Evolutionary conservation across 768 basidiomycete genomes (phyloP), one percentile per base, ranked within the genome.

Genomic region (Favolaschia claudopus): DNA sequence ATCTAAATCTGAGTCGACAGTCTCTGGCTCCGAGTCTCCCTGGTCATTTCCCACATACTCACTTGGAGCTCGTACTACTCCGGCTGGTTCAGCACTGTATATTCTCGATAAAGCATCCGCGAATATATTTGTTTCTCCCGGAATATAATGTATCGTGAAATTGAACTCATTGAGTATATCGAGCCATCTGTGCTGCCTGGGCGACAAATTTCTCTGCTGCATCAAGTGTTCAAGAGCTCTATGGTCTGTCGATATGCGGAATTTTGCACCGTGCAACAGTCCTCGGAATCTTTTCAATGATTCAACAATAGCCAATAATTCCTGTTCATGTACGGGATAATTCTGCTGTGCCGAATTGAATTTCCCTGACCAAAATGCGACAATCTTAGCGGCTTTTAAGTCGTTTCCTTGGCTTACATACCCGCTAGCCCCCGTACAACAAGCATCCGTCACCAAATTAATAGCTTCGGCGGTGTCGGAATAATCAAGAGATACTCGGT

Each of bases 251-350:
- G 68, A 27, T 66, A 73, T 73, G 0, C 40, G 40, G 32, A 79
- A 78, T 0, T 34, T 40, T 0, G 49, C 61, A 0, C 77, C 79
- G 27, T 70, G 71, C 2, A 79, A 37, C 4, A 76, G 62, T 33
- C 74, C 70, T 0, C 60, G 33, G 25, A 73, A 69, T 0, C 68
- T 33, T 5, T 74, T 56, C 72, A 79, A 72, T 0, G 74, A 70
- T 33, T 79, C 76, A 0, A 79, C 62, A 0, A 74, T 73, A 0
- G 74, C 75, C 0, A 80, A 49, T 63, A 79, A 65, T 31, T 80
- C 76, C 7, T 74, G 72, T 47, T 79, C 75, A 25, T 78, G 78
- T 0, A 74, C 73, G 6, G 75, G 67, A 33, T 79, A 79, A 34
- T 78, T 78, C 27, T 75, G 75, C 47, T 79, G 76, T 0, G 77